Evolutionary conservation across 179 eudicot species (phyloP).

Genomic region (Actinidia polygama): DNA sequence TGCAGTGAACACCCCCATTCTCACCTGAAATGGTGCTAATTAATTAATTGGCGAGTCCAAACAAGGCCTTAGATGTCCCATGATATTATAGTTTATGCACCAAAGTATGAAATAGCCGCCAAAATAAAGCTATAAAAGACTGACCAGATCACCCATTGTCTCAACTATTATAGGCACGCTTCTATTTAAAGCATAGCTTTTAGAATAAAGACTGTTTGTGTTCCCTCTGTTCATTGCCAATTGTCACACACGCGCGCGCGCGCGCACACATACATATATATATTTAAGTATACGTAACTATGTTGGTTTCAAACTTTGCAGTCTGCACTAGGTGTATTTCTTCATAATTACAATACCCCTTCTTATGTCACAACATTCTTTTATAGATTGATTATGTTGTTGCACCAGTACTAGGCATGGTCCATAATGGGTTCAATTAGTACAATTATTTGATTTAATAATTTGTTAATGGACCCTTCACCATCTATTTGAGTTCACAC

Average conservation of each 20-base stretch:
- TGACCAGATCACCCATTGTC: slow-evolving; percentile 8
- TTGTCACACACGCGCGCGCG: background rate
- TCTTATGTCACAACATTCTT: background rate
- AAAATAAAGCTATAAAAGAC: background rate
- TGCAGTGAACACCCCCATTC: background rate
- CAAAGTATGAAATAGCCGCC: background rate
- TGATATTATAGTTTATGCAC: no score
- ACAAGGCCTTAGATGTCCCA: no score
- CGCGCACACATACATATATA: background rate
- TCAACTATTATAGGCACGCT: background rate
- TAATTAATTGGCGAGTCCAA: no score
- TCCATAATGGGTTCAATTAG: slow-evolving; percentile 7
- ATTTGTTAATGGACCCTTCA: no score
- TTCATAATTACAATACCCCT: background rate
- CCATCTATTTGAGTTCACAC: background rate
- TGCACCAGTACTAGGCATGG: slow-evolving; percentile 10
- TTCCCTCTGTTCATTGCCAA: slow-evolving; percentile 9
- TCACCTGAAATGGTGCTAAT: background rate
- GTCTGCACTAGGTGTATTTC: background rate
- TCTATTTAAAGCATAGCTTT: background rate
- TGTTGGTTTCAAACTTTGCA: slow-evolving; percentile 21
- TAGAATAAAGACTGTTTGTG: slow-evolving; percentile 12
- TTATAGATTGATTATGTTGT: background rate
- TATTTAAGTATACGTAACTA: background rate
- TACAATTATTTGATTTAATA: no score